phyloP scores from a whole-genome alignment of 768 basidiomycete genomes.

The Termitomyces sp. region DNA sequence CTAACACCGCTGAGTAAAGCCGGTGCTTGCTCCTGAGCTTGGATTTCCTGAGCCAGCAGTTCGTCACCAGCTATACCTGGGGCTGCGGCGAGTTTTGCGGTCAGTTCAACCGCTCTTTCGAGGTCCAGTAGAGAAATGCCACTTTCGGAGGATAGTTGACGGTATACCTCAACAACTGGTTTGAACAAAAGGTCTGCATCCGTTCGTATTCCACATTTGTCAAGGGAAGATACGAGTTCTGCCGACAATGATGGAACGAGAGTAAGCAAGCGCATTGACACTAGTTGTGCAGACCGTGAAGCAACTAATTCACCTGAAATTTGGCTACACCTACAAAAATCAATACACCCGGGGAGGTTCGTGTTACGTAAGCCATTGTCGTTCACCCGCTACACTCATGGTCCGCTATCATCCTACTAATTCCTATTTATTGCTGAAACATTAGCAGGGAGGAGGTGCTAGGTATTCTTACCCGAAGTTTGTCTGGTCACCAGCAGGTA shows the following conservation, averaged over 20 bases:
- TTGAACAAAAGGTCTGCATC: conserved; percentile 58
- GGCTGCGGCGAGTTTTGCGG: conserved; percentile 44
- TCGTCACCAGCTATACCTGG: conserved; percentile 36
- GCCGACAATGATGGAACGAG: conserved; percentile 38
- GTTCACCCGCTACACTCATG: conserved; percentile 10
- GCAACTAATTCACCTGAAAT: background rate
- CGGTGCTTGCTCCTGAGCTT: conserved; percentile 17
- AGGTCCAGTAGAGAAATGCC: conserved; percentile 48
- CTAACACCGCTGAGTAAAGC: conserved; percentile 38
- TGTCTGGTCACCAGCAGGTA: conserved; percentile 93
- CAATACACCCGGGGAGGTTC: conserved; percentile 17
- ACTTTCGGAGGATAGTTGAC: conserved; percentile 47
- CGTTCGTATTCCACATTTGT: conserved; percentile 49
- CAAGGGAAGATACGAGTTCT: conserved; percentile 45
- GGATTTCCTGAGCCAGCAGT: conserved; percentile 25
- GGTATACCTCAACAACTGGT: conserved; percentile 48
- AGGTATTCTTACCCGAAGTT: conserved; percentile 94
- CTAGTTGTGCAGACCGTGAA: background rate
- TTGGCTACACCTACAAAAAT: conserved; percentile 6
- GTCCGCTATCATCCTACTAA: background rate
- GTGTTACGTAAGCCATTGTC: conserved; percentile 18
- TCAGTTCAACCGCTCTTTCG: conserved; percentile 33
- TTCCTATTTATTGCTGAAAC: background rate
- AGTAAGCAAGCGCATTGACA: conserved; percentile 39
- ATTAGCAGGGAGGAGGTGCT: conserved; percentile 70